phyloP scores from a whole-genome alignment of 495 filamentous ascomycete genomes.

The Penicillium cosmopolitanum region DNA sequence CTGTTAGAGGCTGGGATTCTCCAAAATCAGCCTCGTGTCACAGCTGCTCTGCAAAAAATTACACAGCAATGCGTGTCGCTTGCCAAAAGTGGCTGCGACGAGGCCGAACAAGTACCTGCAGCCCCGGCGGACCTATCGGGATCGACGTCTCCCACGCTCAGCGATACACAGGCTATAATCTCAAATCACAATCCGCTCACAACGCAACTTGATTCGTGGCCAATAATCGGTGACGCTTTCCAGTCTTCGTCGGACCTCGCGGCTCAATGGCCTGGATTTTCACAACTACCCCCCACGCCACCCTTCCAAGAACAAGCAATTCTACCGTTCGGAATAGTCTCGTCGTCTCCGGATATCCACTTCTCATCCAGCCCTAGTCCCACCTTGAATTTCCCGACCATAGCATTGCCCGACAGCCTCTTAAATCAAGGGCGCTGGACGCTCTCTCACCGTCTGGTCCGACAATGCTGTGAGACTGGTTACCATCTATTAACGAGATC shows the following conservation, averaged over 20 bases:
- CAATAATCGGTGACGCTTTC: slow-evolving; percentile 2
- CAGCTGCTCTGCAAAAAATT: slow-evolving; percentile 46
- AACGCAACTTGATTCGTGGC: not conserved
- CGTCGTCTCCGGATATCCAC: slow-evolving; percentile 18
- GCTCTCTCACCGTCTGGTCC: slow-evolving; percentile 37
- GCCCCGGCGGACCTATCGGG: not conserved
- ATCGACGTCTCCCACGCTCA: not conserved
- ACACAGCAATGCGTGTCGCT: slow-evolving; percentile 30
- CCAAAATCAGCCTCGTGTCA: slow-evolving; percentile 39
- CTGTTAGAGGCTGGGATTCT: slow-evolving; percentile 53
- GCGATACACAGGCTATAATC: slow-evolving; percentile 1
- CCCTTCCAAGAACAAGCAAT: slow-evolving; percentile 26
- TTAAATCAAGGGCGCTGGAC: slow-evolving; percentile 23
- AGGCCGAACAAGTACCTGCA: slow-evolving; percentile 10
- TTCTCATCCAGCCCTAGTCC: slow-evolving; percentile 18
- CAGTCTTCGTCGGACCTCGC: slow-evolving; percentile 15
- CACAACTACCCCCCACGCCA: slow-evolving; percentile 21
- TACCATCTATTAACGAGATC: slow-evolving; percentile 29
- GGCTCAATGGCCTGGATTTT: not conserved
- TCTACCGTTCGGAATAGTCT: slow-evolving; percentile 26
- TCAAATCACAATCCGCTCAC: not conserved
- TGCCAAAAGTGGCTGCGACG: slow-evolving; percentile 37
- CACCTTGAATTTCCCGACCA: slow-evolving; percentile 4
- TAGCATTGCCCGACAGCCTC: slow-evolving; percentile 15
- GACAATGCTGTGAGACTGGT: slow-evolving; percentile 30